Conservation (phyloP, 176 grass and related monocot genomes). For the Aegilops umbellulata region DNA sequence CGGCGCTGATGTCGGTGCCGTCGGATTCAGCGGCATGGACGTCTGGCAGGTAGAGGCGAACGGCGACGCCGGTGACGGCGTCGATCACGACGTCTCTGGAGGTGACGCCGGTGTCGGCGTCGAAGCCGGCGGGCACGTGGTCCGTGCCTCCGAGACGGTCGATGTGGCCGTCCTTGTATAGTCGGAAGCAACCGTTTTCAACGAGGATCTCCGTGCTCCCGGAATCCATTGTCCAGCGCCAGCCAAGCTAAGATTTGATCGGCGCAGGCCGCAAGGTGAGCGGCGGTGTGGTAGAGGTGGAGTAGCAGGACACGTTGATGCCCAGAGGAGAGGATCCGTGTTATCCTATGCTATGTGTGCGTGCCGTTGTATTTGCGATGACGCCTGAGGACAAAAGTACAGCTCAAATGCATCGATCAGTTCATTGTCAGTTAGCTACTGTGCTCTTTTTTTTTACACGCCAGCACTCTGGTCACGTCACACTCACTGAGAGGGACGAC, state of each 20-base stretch:
- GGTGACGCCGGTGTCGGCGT: slow-evolving; percentile 34
- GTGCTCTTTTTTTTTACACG: too few relatives aligned
- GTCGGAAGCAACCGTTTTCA: not conserved
- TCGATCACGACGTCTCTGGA: slow-evolving; percentile 44
- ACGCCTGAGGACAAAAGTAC: not conserved
- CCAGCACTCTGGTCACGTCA: too few relatives aligned
- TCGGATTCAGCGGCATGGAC: not conserved
- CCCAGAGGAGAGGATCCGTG: not conserved
- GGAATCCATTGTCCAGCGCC: slow-evolving; percentile 20
- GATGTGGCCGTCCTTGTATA: slow-evolving; percentile 32
- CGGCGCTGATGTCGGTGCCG: not conserved
- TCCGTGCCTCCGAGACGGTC: not conserved
- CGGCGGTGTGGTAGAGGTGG: not conserved
- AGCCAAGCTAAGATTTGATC: not conserved
- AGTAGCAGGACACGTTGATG: not conserved
- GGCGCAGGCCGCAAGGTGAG: not conserved
- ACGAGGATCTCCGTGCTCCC: slow-evolving; percentile 9
- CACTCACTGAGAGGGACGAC: too few relatives aligned
- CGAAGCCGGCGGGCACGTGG: slow-evolving; percentile 29
- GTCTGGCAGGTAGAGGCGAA: slow-evolving; percentile 26
- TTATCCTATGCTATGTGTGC: not conserved
- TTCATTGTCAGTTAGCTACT: too few relatives aligned
- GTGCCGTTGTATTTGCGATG: not conserved
- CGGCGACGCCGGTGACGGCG: slow-evolving; percentile 25
- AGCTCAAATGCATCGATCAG: not conserved